Conservation (phyloP, 2,329 filamentous ascomycete species). For the Fusarium irregulare region DNA sequence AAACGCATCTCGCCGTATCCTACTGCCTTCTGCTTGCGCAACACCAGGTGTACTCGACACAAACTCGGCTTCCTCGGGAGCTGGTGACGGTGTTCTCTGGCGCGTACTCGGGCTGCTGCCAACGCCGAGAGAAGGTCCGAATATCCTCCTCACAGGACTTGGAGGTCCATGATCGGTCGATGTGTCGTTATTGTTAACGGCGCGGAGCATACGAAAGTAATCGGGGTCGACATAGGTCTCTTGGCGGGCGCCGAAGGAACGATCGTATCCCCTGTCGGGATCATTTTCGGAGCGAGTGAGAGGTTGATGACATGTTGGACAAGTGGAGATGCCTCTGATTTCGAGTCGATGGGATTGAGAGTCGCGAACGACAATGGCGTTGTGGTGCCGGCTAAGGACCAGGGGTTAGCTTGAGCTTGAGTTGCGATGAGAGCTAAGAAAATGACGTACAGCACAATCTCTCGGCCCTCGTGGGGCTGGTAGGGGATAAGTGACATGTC, state of each 20-base stretch:
- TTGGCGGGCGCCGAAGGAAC: conserved; percentile 52
- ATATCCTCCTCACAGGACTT: conserved; percentile 66
- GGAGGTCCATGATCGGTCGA: conserved; percentile 59
- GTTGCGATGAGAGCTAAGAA: conserved; percentile 41
- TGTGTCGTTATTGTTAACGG: conserved; percentile 59
- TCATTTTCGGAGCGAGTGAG: conserved; percentile 60
- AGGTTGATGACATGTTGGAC: conserved; percentile 90
- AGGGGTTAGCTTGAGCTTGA: conserved; percentile 15
- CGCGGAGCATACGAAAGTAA: conserved; percentile 93
- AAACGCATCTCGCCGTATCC: conserved; percentile 88
- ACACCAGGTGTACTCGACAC: conserved; percentile 64
- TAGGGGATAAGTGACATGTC: conserved; percentile 80
- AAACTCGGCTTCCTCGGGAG: conserved; percentile 58
- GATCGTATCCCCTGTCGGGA: conserved; percentile 63
- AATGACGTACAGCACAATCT: conserved; percentile 80
- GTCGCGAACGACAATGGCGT: conserved; percentile 93
- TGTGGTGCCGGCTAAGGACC: conserved; percentile 80
- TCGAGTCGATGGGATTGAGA: conserved; percentile 85
- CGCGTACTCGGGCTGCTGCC: conserved; percentile 18
- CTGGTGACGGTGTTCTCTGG: conserved; percentile 33
- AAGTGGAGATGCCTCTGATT: conserved; percentile 80
- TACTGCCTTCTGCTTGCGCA: conserved; percentile 65
- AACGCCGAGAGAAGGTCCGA: conserved; percentile 56
- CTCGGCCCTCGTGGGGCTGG: conserved; percentile 75
- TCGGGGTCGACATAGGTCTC: conserved; percentile 86